Base-by-base conservation (phyloP, 1,139 yeast genomes). In the Nakaseomyces nivariensis region DNA sequence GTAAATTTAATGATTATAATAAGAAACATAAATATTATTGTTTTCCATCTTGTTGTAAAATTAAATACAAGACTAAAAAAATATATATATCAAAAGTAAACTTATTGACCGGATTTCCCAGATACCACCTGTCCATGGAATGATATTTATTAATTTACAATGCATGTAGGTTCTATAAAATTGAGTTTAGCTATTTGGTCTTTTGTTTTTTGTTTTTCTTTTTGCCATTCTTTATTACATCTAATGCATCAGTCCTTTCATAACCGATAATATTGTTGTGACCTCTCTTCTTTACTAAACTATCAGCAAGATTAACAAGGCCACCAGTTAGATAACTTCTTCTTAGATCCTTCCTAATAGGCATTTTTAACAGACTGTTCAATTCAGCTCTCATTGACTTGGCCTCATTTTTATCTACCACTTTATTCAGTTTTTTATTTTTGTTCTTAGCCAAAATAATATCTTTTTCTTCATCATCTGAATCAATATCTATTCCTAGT, bases 251-350 rank as follows among this genome's bases (percentile, higher is more conserved):
- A 36, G 74, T 75, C 56, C 77, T 77, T 47, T 76, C 76, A 56
- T 80, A 83, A 0, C 96, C 96, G 58, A 88, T 71, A 45, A 89
- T 81, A 27, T 76, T 76, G 41, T 75, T 72, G 62, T 85, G 92
- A 3, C 85, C 81, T 51, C 79, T 74, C 22, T 95, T 94, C 43
- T 81, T 75, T 4, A 85, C 77, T 62, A 89, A 74, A 66, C 85
- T 77, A 64, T 89, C 95, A 0, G 98, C 98, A 58, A 90, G 71
- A 61, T 90, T 90, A 44, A 77, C 76, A 40, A 83, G 68, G 0
- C 98, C 98, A 59, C 90, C 83, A 5, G 97, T 89, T 53, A 92
- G 72, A 64, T 90, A 92, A 46, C 84, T 81, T 62, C 82, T 75
- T 67, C 92, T 75, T 44, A 77, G 70, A 54, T 86, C 85, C 59